phyloP scores from a whole-genome alignment of 2,329 filamentous ascomycete species.

The Monilinia polystroma region DNA sequence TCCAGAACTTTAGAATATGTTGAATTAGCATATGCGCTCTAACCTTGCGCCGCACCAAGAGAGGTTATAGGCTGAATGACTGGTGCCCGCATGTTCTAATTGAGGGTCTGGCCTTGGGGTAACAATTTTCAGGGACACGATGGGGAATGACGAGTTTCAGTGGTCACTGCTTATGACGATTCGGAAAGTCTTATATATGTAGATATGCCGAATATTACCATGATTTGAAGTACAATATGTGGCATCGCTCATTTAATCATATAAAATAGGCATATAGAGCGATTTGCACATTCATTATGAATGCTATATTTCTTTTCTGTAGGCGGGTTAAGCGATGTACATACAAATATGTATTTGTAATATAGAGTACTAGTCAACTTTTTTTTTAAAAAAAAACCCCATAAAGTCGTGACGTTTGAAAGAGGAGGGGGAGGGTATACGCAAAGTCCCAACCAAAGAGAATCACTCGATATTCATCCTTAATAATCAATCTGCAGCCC shows the following conservation, averaged over 20 bases:
- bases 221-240: too few species aligned
- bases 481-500: conserved; percentile 21
- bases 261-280: background rate
- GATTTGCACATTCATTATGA: background rate
- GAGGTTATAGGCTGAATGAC: background rate
- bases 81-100: background rate
- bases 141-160: background rate
- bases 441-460: conserved; percentile 18
- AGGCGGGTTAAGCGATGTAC: background rate
- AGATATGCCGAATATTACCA: background rate
- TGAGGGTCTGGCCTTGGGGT: background rate
- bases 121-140: background rate
- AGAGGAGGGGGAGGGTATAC: conserved; percentile 17
- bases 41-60: background rate
- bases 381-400: background rate
- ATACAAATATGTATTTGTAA: conserved; percentile 2
- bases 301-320: background rate
- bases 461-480: conserved; percentile 19
- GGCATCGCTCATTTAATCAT: background rate
- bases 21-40: background rate
- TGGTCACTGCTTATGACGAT: background rate
- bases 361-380: conserved; percentile 6
- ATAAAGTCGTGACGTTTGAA: conserved; percentile 13
- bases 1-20: background rate
- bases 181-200: background rate